Conservation (phyloP, 352 stramenopile species). For the Phytophthora sp. region DNA sequence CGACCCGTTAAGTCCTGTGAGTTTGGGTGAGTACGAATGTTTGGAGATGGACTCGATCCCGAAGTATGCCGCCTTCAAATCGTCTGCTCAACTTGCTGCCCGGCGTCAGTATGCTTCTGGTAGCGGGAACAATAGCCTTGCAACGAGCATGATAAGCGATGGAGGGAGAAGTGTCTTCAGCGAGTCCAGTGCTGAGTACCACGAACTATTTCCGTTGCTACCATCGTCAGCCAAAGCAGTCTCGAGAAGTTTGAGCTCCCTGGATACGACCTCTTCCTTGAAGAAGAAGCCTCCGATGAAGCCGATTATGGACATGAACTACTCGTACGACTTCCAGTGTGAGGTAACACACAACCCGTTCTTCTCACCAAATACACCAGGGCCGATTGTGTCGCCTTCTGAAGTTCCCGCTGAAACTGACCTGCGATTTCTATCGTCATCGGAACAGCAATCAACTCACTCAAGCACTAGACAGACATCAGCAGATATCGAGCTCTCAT, state of each 20-base stretch:
- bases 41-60: slow-evolving; percentile 77
- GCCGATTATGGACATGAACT: slow-evolving; percentile 66
- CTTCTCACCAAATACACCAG: slow-evolving; percentile 30
- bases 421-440: slow-evolving; percentile 1
- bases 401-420: background rate
- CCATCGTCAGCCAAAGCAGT: slow-evolving; percentile 19
- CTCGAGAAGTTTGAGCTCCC: slow-evolving; percentile 32
- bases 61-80: slow-evolving; percentile 75
- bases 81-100: slow-evolving; percentile 41
- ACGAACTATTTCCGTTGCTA: slow-evolving; percentile 44
- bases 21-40: slow-evolving; percentile 73
- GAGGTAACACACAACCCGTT: slow-evolving; percentile 68
- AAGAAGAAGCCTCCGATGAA: slow-evolving; percentile 31
- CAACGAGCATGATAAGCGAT: slow-evolving; percentile 30
- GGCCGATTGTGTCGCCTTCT: background rate
- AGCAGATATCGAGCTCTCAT: too few relatives aligned
- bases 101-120: slow-evolving; percentile 24
- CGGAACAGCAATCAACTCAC: background rate
- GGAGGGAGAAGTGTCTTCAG: slow-evolving; percentile 28
- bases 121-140: slow-evolving; percentile 25
- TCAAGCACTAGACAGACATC: background rate
- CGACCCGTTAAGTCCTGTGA: slow-evolving; percentile 55
- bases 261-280: slow-evolving; percentile 13
- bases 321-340: slow-evolving; percentile 72
- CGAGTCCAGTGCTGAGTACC: slow-evolving; percentile 29